phyloP scores from a whole-genome alignment of 1,139 yeast species.

The Geotrichum europaeum region DNA sequence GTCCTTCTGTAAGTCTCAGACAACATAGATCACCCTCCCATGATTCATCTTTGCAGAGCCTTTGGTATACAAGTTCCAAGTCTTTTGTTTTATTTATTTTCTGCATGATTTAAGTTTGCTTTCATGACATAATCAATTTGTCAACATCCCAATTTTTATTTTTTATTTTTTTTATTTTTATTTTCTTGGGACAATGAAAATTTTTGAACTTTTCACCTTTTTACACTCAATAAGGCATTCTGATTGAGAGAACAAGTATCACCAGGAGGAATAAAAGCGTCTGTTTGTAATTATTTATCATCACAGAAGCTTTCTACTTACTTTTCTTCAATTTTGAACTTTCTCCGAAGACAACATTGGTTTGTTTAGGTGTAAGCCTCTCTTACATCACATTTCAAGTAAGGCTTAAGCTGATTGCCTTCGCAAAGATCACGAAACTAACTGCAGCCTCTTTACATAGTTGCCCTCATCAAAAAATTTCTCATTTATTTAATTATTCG shows the following conservation, averaged over 20 bases:
- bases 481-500: not conserved
- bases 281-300: not conserved
- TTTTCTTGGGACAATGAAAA: conserved; percentile 1
- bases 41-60: not conserved
- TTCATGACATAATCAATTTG: not conserved
- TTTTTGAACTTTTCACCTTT: not conserved
- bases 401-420: not conserved
- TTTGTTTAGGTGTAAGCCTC: not conserved
- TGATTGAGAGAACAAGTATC: not conserved
- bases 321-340: not conserved
- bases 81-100: not conserved
- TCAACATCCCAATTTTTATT: conserved; percentile 4
- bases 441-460: not conserved
- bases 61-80: not conserved
- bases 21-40: not conserved
- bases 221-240: not conserved
- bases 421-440: not conserved
- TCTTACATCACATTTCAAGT: not conserved
- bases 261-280: not conserved
- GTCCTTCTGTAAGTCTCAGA: not conserved
- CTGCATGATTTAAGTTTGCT: not conserved
- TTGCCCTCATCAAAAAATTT: not conserved
- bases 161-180: not conserved
- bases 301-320: not conserved
- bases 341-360: not conserved